Conservation (phyloP, 306 rosid genomes). For the Vigna angularis region DNA sequence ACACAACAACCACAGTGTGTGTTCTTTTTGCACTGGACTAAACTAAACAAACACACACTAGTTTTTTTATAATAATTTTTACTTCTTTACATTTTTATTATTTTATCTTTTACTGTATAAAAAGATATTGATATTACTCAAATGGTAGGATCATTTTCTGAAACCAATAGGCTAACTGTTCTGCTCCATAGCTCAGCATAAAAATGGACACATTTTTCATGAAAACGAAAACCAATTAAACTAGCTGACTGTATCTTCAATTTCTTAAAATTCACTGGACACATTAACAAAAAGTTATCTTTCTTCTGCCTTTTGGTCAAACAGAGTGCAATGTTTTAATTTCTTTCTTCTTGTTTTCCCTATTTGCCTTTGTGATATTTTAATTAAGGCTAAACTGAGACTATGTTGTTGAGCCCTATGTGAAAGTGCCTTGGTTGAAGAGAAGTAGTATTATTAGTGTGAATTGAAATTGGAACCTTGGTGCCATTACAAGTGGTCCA, state of each 20-base stretch:
- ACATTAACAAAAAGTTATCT: too few relatives aligned
- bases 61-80: neutral
- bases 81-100: neutral
- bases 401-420: conserved; percentile 13
- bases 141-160: neutral
- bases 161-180: neutral
- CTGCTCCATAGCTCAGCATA: conserved; percentile 9
- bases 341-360: neutral
- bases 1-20: neutral
- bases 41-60: neutral
- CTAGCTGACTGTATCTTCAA: conserved; percentile 2
- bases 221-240: neutral
- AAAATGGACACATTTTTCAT: conserved; percentile 10
- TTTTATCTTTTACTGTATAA: neutral
- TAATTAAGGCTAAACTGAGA: neutral
- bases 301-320: too few relatives aligned
- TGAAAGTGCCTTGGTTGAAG: neutral
- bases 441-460: neutral
- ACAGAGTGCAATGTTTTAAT: neutral
- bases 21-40: conserved; percentile 14
- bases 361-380: neutral
- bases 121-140: neutral
- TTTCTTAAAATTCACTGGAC: too few relatives aligned
- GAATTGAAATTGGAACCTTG: neutral
- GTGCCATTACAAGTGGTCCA: conserved; percentile 1